Conservation (phyloP, 1,284 basidiomycete genomes). For the Vanrija sp. region DNA sequence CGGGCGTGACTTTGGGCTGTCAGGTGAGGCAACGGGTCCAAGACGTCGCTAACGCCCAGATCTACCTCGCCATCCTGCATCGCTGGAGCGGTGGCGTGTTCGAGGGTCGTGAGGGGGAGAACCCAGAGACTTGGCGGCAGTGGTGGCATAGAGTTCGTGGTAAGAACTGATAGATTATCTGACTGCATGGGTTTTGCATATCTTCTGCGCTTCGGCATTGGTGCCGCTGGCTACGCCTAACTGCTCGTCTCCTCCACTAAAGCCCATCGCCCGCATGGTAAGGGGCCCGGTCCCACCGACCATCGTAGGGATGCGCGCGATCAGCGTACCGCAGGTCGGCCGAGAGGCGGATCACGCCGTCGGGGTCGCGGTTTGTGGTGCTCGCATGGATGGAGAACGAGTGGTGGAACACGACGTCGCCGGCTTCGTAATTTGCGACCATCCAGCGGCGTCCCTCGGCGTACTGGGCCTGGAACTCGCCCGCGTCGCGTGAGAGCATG, state of each 20-base stretch:
- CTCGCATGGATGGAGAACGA: conserved; percentile 8
- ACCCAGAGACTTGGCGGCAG: no score
- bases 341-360: conserved; percentile 5
- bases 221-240: no score
- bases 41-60: no score
- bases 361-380: conserved; percentile 6
- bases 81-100: no score
- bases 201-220: no score
- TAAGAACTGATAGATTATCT: no score
- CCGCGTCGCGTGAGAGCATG: background rate
- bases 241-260: background rate
- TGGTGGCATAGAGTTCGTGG: no score
- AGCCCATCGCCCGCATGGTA: background rate
- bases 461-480: background rate
- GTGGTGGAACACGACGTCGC: conserved; percentile 23
- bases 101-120: no score
- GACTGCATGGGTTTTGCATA: no score
- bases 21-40: background rate
- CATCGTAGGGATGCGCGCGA: background rate
- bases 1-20: background rate
- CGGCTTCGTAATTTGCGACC: conserved; percentile 15
- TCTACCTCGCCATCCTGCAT: no score
- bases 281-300: conserved; percentile 2
- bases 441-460: conserved; percentile 10
- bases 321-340: conserved; percentile 12